Conservation (phyloP, 73 alveolate genomes). For the Durusdinium trenchii region DNA sequence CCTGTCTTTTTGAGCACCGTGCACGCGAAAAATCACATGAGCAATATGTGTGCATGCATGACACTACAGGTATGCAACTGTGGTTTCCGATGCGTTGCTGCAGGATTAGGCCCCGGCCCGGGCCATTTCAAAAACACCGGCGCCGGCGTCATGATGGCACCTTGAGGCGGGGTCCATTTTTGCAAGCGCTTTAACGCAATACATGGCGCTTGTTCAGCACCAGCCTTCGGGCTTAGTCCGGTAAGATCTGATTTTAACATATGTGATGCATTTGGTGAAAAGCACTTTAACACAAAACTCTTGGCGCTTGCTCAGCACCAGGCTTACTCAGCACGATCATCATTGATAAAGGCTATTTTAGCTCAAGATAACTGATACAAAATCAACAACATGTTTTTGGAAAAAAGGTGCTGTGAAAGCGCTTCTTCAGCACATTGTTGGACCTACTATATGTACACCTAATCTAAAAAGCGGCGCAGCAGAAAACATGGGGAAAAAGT, state of each 20-base stretch:
- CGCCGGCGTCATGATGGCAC: too few species aligned
- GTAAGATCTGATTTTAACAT: not conserved
- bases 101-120: too few species aligned
- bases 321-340: not conserved
- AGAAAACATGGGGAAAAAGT: constrained; percentile 5
- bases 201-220: constrained; percentile 3
- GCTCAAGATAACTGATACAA: too few species aligned
- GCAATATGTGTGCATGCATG: not conserved
- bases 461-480: not conserved
- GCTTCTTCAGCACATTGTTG: not conserved
- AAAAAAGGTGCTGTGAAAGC: not conserved
- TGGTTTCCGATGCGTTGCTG: too few species aligned
- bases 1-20: too few species aligned
- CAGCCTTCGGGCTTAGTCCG: not conserved
- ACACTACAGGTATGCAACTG: not conserved
- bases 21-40: not conserved
- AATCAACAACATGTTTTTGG: not conserved
- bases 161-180: too few species aligned
- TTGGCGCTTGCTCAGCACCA: not conserved
- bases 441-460: not conserved
- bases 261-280: not conserved
- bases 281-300: not conserved
- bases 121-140: too few species aligned
- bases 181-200: too few species aligned
- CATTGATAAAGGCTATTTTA: not conserved